phyloP scores from a whole-genome alignment of 2,329 filamentous ascomycete genomes.

The Pleomassaria siparia region DNA sequence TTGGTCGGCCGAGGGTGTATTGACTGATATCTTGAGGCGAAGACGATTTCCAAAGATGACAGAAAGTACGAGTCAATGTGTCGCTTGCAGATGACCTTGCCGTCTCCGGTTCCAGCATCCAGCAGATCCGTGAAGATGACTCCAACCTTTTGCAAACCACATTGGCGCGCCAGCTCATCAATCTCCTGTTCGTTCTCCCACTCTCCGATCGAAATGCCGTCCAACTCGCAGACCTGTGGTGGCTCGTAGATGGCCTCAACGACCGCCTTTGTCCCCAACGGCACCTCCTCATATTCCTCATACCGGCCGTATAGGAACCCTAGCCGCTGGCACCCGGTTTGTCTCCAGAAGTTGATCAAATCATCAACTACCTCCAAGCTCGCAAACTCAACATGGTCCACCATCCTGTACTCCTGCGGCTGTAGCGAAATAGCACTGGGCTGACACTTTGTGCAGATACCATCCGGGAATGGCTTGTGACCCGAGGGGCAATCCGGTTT shows the following conservation, averaged over 20 bases:
- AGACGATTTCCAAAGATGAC: conserved; percentile 87
- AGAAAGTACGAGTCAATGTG: conserved; percentile 95
- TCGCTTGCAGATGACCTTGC: conserved; percentile 88
- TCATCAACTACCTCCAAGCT: conserved; percentile 80
- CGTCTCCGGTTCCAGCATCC: conserved; percentile 78
- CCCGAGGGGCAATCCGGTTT: conserved; percentile 87
- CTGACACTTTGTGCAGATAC: conserved; percentile 97
- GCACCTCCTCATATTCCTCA: conserved; percentile 87
- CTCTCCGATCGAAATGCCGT: conserved; percentile 80
- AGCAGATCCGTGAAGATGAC: conserved; percentile 94
- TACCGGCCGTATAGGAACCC: conserved; percentile 92
- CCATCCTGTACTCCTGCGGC: conserved; percentile 91
- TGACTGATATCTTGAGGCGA: conserved; percentile 84
- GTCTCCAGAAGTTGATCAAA: conserved; percentile 91
- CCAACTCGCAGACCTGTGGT: conserved; percentile 83
- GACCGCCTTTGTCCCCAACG: conserved; percentile 89
- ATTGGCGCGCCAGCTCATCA: conserved; percentile 76
- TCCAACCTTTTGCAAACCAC: conserved; percentile 84
- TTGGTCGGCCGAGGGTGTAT: conserved; percentile 88
- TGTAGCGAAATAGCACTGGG: conserved; percentile 95
- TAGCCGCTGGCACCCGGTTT: conserved; percentile 78
- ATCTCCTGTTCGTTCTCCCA: conserved; percentile 86
- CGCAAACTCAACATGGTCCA: conserved; percentile 97
- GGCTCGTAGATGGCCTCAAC: conserved; percentile 98
- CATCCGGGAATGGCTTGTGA: conserved; percentile 90